phyloP scores from a whole-genome alignment of 345 rosid genomes.

The Populus deltoides region DNA sequence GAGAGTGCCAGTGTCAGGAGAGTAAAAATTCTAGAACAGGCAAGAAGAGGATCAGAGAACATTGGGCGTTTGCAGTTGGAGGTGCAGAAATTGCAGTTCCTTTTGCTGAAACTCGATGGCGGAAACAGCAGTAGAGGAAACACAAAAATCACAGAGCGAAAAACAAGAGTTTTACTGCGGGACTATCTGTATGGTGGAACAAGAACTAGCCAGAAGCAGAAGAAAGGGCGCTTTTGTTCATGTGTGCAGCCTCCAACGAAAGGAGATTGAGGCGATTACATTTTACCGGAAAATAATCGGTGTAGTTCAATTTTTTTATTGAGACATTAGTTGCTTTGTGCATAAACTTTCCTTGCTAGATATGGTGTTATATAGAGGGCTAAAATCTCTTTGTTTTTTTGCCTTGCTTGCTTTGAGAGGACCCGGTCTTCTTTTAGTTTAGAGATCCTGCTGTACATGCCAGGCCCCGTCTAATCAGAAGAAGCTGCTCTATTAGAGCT shows the following conservation, averaged over 20 bases:
- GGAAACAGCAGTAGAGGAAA: slow-evolving; percentile 53
- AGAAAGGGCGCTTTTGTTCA: slow-evolving; percentile 64
- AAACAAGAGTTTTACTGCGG: slow-evolving; percentile 62
- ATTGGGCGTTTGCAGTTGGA: slow-evolving; percentile 82
- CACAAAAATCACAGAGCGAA: slow-evolving; percentile 43
- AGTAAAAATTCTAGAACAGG: slow-evolving; percentile 63
- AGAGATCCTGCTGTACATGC: slow-evolving; percentile 34
- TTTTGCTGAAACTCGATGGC: slow-evolving; percentile 65
- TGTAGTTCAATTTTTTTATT: slow-evolving; percentile 8
- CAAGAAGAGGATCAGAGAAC: slow-evolving; percentile 80
- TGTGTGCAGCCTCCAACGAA: slow-evolving; percentile 70
- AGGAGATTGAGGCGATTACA: slow-evolving; percentile 42
- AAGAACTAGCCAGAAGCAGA: slow-evolving; percentile 42
- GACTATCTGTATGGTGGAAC: slow-evolving; percentile 77
- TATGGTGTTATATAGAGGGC: slow-evolving; percentile 11
- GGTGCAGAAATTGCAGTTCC: slow-evolving; percentile 81
- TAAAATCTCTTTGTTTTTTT: background rate
- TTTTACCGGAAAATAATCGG: slow-evolving; percentile 6
- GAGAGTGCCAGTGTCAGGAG: slow-evolving; percentile 44
- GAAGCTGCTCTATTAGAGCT: slow-evolving; percentile 27
- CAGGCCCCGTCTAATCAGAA: slow-evolving; percentile 18
- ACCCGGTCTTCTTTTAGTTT: slow-evolving; percentile 6
- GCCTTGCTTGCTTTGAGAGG: slow-evolving; percentile 19
- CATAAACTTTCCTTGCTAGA: slow-evolving; percentile 23
- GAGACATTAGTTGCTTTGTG: slow-evolving; percentile 26